These are phyloP conservation scores for Aspergillus felis DNA, from an alignment of 2,329 filamentous ascomycete genomes.

Conservation along the genomic window DNA sequence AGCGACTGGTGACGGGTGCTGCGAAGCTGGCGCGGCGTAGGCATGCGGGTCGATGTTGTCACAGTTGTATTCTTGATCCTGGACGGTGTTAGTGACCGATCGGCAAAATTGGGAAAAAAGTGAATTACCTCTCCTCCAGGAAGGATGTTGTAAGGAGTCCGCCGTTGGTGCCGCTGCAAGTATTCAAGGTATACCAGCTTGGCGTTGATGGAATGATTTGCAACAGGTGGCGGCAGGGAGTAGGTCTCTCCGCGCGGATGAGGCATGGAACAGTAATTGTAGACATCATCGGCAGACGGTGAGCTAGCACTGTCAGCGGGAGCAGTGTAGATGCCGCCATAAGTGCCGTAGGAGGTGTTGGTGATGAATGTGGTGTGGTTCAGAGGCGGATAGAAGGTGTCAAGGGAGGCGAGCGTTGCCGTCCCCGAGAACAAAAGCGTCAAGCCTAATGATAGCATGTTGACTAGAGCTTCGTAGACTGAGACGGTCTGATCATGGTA, in stretches of 20 bases:
- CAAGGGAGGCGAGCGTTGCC: neutral
- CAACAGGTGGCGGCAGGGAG: constrained; percentile 24
- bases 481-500: neutral
- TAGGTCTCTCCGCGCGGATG: constrained; percentile 35
- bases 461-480: neutral
- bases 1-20: constrained; percentile 19
- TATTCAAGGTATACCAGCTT: constrained; percentile 38
- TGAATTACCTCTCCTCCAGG: constrained; percentile 34
- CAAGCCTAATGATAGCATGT: neutral
- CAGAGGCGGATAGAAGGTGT: constrained; percentile 36
- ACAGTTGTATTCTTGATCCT: constrained; percentile 38
- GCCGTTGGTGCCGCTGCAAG: constrained; percentile 37
- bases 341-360: constrained; percentile 32
- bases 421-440: neutral
- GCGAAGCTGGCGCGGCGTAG: constrained; percentile 25
- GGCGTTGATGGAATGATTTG: constrained; percentile 23
- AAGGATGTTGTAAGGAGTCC: constrained; percentile 38
- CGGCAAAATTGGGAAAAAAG: neutral
- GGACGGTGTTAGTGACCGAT: neutral
- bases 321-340: constrained; percentile 36
- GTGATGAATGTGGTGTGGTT: constrained; percentile 36
- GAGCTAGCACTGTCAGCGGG: constrained; percentile 15
- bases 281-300: constrained; percentile 26
- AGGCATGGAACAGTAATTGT: constrained; percentile 41
- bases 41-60: constrained; percentile 35